Evolutionary conservation across 1,139 yeast species (phyloP).

Genomic region (Pneumocystis oryctolagi): DNA sequence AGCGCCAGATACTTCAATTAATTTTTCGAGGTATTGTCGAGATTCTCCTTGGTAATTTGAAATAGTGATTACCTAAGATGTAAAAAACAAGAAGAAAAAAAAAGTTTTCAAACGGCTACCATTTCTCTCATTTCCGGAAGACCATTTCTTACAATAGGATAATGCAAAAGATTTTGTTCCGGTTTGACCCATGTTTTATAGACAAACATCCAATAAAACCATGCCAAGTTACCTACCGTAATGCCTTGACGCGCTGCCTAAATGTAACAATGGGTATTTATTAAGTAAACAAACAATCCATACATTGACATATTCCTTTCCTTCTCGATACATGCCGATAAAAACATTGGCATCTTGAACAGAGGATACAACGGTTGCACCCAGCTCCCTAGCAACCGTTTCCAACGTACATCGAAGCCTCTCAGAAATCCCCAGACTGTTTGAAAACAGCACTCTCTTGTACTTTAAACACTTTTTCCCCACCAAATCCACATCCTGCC

Average conservation of each 20-base stretch:
- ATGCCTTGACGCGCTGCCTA: conserved; percentile 22
- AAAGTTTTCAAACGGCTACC: neutral
- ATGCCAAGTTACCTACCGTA: conserved; percentile 50
- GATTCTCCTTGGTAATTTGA: conserved; percentile 82
- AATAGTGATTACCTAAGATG: conserved; percentile 39
- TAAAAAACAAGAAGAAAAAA: neutral
- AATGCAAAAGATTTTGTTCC: conserved; percentile 42
- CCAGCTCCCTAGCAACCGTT: conserved; percentile 26
- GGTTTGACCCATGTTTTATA: conserved; percentile 48
- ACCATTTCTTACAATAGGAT: conserved; percentile 48
- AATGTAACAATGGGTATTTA: too few species aligned
- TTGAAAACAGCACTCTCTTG: conserved; percentile 22
- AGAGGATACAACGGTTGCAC: conserved; percentile 28
- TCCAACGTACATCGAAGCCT: conserved; percentile 22
- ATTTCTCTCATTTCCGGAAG: conserved; percentile 35
- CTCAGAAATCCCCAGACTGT: conserved; percentile 26
- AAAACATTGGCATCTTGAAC: conserved; percentile 38
- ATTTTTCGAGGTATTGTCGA: conserved; percentile 48
- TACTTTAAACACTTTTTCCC: conserved; percentile 19
- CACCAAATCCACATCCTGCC: conserved; percentile 3
- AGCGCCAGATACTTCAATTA: conserved; percentile 65
- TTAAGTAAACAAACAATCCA: neutral
- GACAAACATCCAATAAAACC: conserved; percentile 58
- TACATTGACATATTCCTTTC: conserved; percentile 33
- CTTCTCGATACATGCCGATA: conserved; percentile 49